These are phyloP conservation scores for Sonneratia caseolaris DNA, from an alignment of 345 rosid genomes.

Conservation along the genomic window DNA sequence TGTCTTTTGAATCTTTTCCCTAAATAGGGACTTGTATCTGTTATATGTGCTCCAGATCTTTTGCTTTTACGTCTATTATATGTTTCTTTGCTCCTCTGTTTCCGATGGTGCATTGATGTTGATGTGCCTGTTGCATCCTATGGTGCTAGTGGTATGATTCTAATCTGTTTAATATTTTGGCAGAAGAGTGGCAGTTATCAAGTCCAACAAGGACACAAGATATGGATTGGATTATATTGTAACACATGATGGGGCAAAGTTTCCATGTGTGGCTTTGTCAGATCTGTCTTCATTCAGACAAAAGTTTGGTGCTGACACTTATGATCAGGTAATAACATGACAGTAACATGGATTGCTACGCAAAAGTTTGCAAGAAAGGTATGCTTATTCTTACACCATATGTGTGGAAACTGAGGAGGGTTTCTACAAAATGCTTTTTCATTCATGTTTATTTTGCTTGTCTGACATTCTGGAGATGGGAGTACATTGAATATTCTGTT, in stretches of 20 bases:
- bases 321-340: conserved; percentile 35
- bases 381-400: background rate
- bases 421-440: too few species aligned
- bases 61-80: background rate
- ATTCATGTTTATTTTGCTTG: background rate
- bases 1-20: background rate
- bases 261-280: conserved; percentile 61
- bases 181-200: conserved; percentile 67
- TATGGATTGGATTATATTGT: conserved; percentile 64
- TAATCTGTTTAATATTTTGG: conserved; percentile 2
- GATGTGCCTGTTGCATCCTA: background rate
- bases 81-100: background rate
- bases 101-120: background rate
- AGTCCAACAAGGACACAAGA: conserved; percentile 71
- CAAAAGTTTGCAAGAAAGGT: background rate
- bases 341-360: background rate
- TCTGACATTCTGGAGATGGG: background rate
- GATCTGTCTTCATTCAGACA: conserved; percentile 47
- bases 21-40: background rate
- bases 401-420: too few species aligned
- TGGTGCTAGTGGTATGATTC: background rate
- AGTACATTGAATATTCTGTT: background rate
- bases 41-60: background rate
- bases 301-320: conserved; percentile 49
- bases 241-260: conserved; percentile 71